A percentile compares a stretch with the other conserved stretches of the same genome.
Evolutionary conservation across 495 filamentous ascomycete genomes (phyloP).

Genomic region (Penicilliopsis zonata): DNA sequence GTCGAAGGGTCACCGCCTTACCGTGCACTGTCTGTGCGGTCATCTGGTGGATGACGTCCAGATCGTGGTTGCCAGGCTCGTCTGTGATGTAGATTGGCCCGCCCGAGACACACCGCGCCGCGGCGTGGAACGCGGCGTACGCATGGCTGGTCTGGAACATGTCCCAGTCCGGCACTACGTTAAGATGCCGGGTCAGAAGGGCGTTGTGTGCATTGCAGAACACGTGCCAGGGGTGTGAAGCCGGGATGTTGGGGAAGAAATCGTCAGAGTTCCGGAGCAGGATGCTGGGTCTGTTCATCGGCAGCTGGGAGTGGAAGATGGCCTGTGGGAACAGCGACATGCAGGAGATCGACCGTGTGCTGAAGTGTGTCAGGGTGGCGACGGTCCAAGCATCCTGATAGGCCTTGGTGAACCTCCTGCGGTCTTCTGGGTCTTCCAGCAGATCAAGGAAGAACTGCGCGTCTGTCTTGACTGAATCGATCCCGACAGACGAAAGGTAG

Average conservation of each 20-base stretch:
- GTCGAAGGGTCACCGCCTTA: conserved; percentile 65
- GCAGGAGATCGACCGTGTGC: conserved; percentile 71
- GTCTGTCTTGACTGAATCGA: conserved; percentile 85
- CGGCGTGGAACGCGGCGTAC: conserved; percentile 74
- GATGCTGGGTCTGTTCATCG: conserved; percentile 53
- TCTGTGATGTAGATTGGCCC: conserved; percentile 94
- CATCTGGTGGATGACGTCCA: conserved; percentile 65
- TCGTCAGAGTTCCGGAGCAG: conserved; percentile 85
- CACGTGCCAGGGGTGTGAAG: conserved; percentile 85
- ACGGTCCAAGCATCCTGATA: conserved; percentile 86
- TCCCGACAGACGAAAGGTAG: conserved; percentile 54
- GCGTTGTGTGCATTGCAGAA: conserved; percentile 89
- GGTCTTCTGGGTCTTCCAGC: conserved; percentile 50
- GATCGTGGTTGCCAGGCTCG: conserved; percentile 65
- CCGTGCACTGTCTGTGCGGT: conserved; percentile 53
- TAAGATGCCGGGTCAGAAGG: conserved; percentile 63
- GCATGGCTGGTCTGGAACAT: conserved; percentile 91
- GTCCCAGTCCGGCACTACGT: conserved; percentile 88
- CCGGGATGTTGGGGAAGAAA: conserved; percentile 71
- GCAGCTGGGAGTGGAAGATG: conserved; percentile 73
- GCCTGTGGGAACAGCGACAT: conserved; percentile 81
- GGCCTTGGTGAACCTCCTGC: conserved; percentile 52
- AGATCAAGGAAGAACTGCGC: conserved; percentile 80
- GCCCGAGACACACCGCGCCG: conserved; percentile 78
- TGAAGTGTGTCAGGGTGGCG: conserved; percentile 64